These are phyloP conservation scores for Ceratocystiopsis sp. DNA, from an alignment of 2,329 filamentous ascomycete species.

Conservation along the genomic window DNA sequence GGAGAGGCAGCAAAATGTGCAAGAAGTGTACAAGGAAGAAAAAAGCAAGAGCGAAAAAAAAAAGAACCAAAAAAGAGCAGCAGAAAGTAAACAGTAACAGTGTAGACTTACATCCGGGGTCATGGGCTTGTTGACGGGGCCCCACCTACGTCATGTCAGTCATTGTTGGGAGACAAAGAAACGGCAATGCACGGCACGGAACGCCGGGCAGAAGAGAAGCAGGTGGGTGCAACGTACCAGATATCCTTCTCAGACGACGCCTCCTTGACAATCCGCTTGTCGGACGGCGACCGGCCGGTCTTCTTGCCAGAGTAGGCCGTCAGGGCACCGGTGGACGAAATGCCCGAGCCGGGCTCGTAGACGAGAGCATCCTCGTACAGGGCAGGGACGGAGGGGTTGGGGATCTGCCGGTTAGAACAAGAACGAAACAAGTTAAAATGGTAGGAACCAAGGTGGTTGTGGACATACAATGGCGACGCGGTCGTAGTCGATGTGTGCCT, in stretches of 20 bases:
- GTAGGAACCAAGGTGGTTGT: background rate
- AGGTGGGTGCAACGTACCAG: slow-evolving; percentile 41
- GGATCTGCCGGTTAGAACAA: slow-evolving; percentile 29
- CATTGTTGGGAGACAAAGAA: background rate
- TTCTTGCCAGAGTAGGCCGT: slow-evolving; percentile 97
- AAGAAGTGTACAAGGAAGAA: too few species aligned
- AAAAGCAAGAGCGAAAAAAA: background rate
- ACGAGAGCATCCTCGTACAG: slow-evolving; percentile 97
- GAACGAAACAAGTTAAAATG: background rate
- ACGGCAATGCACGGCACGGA: background rate
- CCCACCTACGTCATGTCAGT: slow-evolving; percentile 42
- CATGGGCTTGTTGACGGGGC: slow-evolving; percentile 99
- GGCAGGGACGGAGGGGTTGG: slow-evolving; percentile 87
- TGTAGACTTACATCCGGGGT: slow-evolving; percentile 58
- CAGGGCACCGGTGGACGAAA: slow-evolving; percentile 86
- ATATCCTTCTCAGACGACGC: slow-evolving; percentile 74
- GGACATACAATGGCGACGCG: slow-evolving; percentile 81
- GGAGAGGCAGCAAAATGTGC: too few species aligned
- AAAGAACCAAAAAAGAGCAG: background rate
- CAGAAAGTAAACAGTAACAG: background rate
- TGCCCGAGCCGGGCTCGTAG: slow-evolving; percentile 94
- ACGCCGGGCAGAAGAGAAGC: background rate
- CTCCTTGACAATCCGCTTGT: slow-evolving; percentile 97
- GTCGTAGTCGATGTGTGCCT: slow-evolving; percentile 97
- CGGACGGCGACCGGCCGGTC: slow-evolving; percentile 88